Conservation (phyloP, 2,329 filamentous ascomycete genomes). For the Fusarium goolgardi region DNA sequence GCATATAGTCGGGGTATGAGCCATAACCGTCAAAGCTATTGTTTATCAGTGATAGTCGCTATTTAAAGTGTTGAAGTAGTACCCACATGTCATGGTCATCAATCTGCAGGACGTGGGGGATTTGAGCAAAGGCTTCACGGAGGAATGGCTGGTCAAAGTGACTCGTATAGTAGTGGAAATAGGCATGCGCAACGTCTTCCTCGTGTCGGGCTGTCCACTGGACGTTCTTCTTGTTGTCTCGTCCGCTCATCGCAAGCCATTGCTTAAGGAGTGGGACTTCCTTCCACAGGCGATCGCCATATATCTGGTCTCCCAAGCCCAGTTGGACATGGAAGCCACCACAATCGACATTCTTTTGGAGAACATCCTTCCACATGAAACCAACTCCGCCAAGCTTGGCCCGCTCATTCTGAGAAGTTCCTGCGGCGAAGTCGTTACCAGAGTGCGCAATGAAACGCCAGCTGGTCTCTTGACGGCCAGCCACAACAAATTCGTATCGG, state of each 20-base stretch:
- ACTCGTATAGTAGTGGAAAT: slow-evolving; percentile 98
- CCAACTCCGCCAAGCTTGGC: slow-evolving; percentile 87
- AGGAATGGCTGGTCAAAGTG: slow-evolving; percentile 98
- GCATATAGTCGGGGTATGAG: slow-evolving; percentile 98
- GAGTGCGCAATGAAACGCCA: slow-evolving; percentile 98
- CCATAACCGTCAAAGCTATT: slow-evolving; percentile 93
- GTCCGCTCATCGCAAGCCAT: slow-evolving; percentile 92
- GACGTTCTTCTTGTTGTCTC: slow-evolving; percentile 90
- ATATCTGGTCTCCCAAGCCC: slow-evolving; percentile 93
- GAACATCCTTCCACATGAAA: slow-evolving; percentile 98
- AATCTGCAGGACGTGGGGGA: slow-evolving; percentile 90
- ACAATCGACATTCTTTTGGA: slow-evolving; percentile 97
- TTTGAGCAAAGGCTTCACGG: slow-evolving; percentile 95
- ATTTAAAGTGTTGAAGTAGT: background rate
- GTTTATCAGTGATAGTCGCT: slow-evolving; percentile 26
- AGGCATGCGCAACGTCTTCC: slow-evolving; percentile 94
- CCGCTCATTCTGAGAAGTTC: slow-evolving; percentile 87
- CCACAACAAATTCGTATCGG: slow-evolving; percentile 96
- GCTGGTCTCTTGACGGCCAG: slow-evolving; percentile 86
- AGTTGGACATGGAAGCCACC: slow-evolving; percentile 96
- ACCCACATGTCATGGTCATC: slow-evolving; percentile 98
- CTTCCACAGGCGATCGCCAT: slow-evolving; percentile 94
- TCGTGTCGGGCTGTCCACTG: slow-evolving; percentile 95
- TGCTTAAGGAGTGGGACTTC: slow-evolving; percentile 94
- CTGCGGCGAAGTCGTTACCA: slow-evolving; percentile 93